Conservation (phyloP, 1,284 basidiomycete species). For the Leccinum pachyderme region DNA sequence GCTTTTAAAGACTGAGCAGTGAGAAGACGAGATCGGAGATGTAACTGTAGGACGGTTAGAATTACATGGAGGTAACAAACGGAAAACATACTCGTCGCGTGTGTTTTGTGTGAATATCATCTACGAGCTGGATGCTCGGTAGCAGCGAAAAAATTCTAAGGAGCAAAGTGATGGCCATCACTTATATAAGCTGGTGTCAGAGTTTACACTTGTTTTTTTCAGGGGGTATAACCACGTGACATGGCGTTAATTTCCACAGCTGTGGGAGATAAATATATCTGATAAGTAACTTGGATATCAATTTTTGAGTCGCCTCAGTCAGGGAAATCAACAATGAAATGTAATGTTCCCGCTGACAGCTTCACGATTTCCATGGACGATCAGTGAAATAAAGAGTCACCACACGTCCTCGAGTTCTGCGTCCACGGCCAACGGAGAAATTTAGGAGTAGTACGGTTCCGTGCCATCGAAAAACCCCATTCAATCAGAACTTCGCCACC, state of each 20-base stretch:
- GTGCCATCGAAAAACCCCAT: background rate
- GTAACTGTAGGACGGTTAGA: conserved; percentile 49
- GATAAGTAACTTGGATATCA: too few relatives aligned
- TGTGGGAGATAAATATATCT: background rate
- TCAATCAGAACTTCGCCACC: background rate
- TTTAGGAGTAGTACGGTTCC: background rate
- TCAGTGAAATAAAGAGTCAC: background rate
- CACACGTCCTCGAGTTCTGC: background rate
- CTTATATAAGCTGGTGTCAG: conserved; percentile 17
- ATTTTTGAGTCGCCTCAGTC: background rate
- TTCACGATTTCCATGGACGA: background rate
- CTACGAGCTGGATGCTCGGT: conserved; percentile 46
- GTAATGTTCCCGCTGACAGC: background rate
- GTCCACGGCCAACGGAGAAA: background rate
- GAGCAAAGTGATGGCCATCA: background rate
- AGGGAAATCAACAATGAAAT: background rate
- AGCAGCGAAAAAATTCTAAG: conserved; percentile 7
- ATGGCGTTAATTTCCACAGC: background rate
- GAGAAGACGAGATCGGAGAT: conserved; percentile 85
- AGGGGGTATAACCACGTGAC: background rate
- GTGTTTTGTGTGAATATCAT: conserved; percentile 83
- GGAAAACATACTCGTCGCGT: conserved; percentile 70
- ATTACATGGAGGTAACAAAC: conserved; percentile 1
- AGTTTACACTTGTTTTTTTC: conserved; percentile 13
- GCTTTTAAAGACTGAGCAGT: conserved; percentile 58